Base-by-base conservation (phyloP, 176 grass and related monocot genomes). In the Ananas comosus region DNA sequence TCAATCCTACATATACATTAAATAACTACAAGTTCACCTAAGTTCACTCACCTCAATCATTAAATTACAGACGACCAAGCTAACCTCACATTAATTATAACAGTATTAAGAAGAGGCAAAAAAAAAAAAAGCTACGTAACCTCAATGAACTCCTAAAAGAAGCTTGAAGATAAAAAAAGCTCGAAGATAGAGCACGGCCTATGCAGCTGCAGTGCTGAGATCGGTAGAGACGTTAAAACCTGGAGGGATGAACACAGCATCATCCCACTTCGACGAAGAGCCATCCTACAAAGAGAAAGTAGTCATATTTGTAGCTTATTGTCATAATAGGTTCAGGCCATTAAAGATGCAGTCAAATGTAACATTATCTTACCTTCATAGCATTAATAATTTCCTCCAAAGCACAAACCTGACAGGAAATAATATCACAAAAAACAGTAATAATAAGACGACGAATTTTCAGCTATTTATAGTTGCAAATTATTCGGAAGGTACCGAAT, bases 211-310 rank as follows among this genome's bases (percentile, higher is more conserved):
- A 19, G 54, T 59, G 19, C 54, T 19, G 54, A 58, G 5, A n/a
- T 58, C 72, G 16, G 72, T 80, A 66, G 88, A 72, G 9, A 91
- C 28, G 54, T 92, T 79, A 64, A 96, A 92, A 67, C 93, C 92
- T 47, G 92, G 92, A 72, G 92, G 92, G 77, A 96, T 78, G 68
- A 96, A 96, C 57, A 96, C 88, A 18, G 79, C 77, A 65, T 96
- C 81, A 70, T 92, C 88, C 88, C 88, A 96, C 64, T 85, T 80
- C 10, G 81, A 72, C 1, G 84, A 74, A 70, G 79, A 91, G 64
- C 70, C 80, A 70, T 85, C 93, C 89, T 85, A 82, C 79, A 91
- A 24, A 69, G n/a, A 42, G 33, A 42, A 1, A 42, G 33, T 42
- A 13, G 10, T 33, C 18, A 54, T 71, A 65, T 72, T 67, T 63